A percentile compares a stretch with the other conserved stretches of the same genome.
Conservation (phyloP, 805 yeast genomes). For the Wickerhamiella parazyma region DNA sequence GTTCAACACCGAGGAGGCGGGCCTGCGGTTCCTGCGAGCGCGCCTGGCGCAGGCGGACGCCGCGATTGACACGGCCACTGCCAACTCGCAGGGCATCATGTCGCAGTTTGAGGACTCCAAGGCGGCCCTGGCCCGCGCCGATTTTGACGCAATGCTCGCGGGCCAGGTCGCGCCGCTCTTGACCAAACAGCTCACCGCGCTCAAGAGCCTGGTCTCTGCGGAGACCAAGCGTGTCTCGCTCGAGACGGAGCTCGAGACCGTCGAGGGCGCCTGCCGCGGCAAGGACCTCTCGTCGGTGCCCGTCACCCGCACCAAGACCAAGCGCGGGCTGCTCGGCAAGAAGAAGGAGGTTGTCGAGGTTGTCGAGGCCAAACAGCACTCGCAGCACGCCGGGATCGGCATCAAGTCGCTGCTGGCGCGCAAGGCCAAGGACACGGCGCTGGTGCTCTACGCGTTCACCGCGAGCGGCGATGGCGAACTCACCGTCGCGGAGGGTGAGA, state of each 20-base stretch:
- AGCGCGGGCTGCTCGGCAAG: constrained; percentile 41
- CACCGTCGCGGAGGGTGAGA: constrained; percentile 46
- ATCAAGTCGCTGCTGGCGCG: constrained; percentile 20
- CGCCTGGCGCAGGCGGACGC: constrained; percentile 28
- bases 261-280: constrained; percentile 71
- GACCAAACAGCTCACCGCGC: constrained; percentile 35
- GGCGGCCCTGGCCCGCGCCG: constrained; percentile 13
- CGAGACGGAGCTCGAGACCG: constrained; percentile 83
- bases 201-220: constrained; percentile 52
- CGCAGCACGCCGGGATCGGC: constrained; percentile 14
- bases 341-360: constrained; percentile 23
- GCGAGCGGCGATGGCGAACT: constrained; percentile 69
- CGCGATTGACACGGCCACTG: constrained; percentile 20
- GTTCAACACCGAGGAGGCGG: constrained; percentile 37
- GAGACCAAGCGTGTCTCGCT: constrained; percentile 62
- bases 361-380: constrained; percentile 9
- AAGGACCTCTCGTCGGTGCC: constrained; percentile 28
- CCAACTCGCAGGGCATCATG: constrained; percentile 14
- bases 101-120: constrained; percentile 30
- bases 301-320: constrained; percentile 33
- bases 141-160: constrained; percentile 23
- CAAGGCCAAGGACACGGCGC: constrained; percentile 12
- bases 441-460: constrained; percentile 41
- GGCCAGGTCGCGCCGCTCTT: constrained; percentile 27
- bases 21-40: constrained; percentile 26